Conservation (phyloP, 73 alveolate genomes). For the Durusdinium trenchii region DNA sequence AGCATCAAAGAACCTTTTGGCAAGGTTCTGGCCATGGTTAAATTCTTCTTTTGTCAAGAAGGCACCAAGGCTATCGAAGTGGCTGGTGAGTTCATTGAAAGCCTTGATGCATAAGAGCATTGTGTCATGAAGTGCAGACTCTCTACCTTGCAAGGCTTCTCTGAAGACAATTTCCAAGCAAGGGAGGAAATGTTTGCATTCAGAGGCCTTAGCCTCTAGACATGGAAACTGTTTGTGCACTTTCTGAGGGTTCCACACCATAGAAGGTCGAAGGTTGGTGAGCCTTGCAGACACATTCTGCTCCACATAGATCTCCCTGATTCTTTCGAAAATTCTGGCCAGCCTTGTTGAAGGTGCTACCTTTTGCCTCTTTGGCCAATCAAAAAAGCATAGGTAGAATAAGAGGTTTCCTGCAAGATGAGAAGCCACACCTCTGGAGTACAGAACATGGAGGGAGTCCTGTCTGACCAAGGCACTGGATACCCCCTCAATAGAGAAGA, state of each 20-base stretch:
- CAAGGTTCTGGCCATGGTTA: not conserved
- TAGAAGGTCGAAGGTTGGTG: constrained; percentile 15
- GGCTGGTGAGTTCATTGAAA: not conserved
- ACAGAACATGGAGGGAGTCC: constrained; percentile 3
- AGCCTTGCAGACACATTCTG: not conserved
- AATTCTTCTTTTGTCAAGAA: not conserved
- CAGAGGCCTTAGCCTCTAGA: constrained; percentile 7
- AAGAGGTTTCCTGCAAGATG: constrained; percentile 8
- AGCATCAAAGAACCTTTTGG: not conserved
- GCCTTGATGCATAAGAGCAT: not conserved
- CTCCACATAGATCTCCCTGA: not conserved
- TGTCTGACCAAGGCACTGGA: not conserved
- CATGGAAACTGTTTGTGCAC: not conserved
- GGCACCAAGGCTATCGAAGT: not conserved
- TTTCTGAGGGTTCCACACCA: not conserved
- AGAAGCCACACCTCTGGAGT: not conserved
- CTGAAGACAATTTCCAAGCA: not conserved
- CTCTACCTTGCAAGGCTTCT: not conserved
- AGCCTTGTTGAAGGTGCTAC: not conserved
- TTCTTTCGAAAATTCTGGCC: not conserved
- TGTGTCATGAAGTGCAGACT: not conserved
- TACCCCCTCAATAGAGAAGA: not conserved
- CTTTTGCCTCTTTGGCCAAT: not conserved
- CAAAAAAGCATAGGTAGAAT: not conserved
- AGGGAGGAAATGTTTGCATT: not conserved